Conservation (phyloP, 441 rosid genomes). For the Pelargonium myrrhifolium region DNA sequence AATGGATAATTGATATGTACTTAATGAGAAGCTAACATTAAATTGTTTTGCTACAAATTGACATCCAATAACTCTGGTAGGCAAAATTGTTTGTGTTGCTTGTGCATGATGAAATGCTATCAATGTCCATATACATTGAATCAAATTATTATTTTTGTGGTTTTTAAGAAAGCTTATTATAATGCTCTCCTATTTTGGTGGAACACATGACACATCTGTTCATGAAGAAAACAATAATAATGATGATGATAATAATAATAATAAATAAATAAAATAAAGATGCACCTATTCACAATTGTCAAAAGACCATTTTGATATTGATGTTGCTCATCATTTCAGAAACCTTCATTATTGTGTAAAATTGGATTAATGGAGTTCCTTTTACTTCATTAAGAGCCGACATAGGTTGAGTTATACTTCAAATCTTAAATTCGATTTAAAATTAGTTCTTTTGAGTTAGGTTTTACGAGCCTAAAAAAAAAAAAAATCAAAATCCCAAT, state of each 20-base stretch:
- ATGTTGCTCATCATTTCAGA: slow-evolving; percentile 1
- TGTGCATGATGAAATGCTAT: background rate
- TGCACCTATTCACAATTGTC: background rate
- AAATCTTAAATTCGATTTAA: background rate
- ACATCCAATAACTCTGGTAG: background rate
- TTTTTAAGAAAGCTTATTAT: background rate
- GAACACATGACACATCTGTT: background rate
- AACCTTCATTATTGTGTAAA: slow-evolving; percentile 3
- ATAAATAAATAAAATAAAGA: background rate
- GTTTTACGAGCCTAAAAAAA: no score
- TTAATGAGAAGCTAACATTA: background rate
- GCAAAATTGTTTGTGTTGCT: background rate
- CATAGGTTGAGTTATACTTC: background rate
- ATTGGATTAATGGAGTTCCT: background rate
- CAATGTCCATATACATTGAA: background rate
- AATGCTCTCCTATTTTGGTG: background rate
- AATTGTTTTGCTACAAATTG: background rate
- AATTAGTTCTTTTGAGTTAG: background rate
- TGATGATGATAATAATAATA: background rate
- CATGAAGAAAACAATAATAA: background rate
- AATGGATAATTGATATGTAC: no score
- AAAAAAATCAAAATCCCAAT: no score
- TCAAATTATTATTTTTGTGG: background rate
- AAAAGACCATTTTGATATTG: background rate
- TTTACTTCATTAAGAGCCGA: background rate